Base-by-base conservation (phyloP, 148 eudicot genomes). In the Euryodendron excelsum region DNA sequence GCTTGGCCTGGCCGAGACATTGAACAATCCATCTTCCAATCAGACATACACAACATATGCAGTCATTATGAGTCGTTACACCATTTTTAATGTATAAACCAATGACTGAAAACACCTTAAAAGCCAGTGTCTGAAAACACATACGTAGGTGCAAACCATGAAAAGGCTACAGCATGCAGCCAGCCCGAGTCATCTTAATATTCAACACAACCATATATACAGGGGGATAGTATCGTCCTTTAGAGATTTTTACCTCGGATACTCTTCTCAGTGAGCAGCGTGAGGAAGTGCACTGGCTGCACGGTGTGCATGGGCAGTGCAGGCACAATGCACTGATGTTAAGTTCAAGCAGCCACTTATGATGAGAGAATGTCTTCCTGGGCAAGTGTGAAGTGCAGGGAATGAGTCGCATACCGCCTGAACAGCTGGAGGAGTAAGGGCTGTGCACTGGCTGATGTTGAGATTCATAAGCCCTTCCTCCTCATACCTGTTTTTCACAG, bases 401-500 rank as follows among this genome's bases (percentile, higher is more conserved):
- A 89, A 96, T 1, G 94, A 90, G 77, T 96, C 94, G 14, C 99
- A 95, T 7, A 95, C 77, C 0, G 96, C 94, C 77, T 95, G 99
- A 59, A 95, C 99, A 14, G 99, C 99, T 1, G 93, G 94, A 3
- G 99, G 98, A 0, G 99, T 95, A 20, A 95, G 87, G 60, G 99
- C 99, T 0, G 98, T 95, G 88, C 99, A 95, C 82, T 95, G 99
- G 80, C 99, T 95, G 73, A 95, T 93, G 85, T 95, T 93, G 36
- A 95, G 94, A 80, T 88, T 96, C 84, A 80, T 86, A 21, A 93
- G 97, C 37, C 99, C 99, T 68, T 88, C 91, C 31, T 90, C 96
- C 75, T 88, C 89, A 6, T 80, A 77, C 73, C 88, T 68, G 77
- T 69, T 87, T 70, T 87, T 91, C 58, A 88, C 79, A 3, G 92